Percentiles rank a stretch among this genome's conserved stretches.
These are phyloP conservation scores for Puccinia novopanici DNA, from an alignment of 1,284 basidiomycete species.

Conservation along the genomic window DNA sequence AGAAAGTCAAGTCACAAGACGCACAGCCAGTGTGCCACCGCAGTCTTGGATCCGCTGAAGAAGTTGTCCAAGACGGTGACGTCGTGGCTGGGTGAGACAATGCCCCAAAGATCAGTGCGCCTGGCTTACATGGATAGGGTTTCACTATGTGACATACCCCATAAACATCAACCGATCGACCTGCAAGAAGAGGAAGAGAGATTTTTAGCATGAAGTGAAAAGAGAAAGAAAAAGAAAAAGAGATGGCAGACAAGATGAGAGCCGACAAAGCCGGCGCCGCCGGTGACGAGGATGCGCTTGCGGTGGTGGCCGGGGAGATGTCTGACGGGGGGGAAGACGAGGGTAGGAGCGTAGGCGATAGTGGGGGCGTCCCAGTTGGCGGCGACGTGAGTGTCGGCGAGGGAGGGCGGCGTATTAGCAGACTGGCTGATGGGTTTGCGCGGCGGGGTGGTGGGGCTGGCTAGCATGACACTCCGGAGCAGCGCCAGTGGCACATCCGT, in stretches of 20 bases:
- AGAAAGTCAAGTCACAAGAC: slow-evolving; percentile 16
- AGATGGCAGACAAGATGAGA: slow-evolving; percentile 70
- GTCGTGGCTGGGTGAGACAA: too few relatives aligned
- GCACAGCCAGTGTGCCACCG: slow-evolving; percentile 65
- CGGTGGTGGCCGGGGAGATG: slow-evolving; percentile 74
- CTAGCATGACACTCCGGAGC: slow-evolving; percentile 33
- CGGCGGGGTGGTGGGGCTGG: too few relatives aligned
- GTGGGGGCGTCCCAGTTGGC: neutral
- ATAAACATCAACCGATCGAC: slow-evolving; percentile 93
- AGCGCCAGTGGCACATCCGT: slow-evolving; percentile 4
- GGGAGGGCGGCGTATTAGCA: neutral
- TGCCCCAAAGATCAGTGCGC: too few relatives aligned
- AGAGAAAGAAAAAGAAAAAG: neutral
- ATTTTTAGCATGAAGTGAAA: too few relatives aligned
- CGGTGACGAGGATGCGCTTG: slow-evolving; percentile 89
- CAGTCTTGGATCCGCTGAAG: slow-evolving; percentile 94
- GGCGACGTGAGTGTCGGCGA: neutral
- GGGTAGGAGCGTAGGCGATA: slow-evolving; percentile 86
- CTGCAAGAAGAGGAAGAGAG: neutral
- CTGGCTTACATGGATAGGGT: too few relatives aligned
- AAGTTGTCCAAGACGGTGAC: slow-evolving; percentile 87
- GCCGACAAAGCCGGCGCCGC: slow-evolving; percentile 95
- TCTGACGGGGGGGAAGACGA: slow-evolving; percentile 85
- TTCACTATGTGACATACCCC: too few relatives aligned
- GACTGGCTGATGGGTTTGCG: too few relatives aligned